Conservation (phyloP, 2,329 filamentous ascomycete species). For the Curvularia hawaiiensis region DNA sequence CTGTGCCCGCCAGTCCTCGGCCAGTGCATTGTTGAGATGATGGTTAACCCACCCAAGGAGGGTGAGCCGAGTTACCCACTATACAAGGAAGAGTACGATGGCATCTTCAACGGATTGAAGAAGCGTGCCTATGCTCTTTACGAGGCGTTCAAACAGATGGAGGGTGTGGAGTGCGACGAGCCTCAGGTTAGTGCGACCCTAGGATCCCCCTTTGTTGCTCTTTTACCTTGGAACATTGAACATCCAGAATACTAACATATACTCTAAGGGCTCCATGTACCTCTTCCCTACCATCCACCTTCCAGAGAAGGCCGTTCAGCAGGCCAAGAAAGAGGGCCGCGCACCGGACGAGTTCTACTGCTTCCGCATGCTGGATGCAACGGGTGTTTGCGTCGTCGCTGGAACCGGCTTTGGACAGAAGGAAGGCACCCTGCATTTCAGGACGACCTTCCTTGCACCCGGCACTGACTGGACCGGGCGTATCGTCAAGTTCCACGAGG, state of each 20-base stretch:
- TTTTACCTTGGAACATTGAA: not conserved
- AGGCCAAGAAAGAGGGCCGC: constrained; percentile 74
- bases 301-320: constrained; percentile 74
- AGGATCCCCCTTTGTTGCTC: not conserved
- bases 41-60: constrained; percentile 90
- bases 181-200: constrained; percentile 63
- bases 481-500: constrained; percentile 87
- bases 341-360: constrained; percentile 92
- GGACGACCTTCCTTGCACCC: constrained; percentile 94
- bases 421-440: constrained; percentile 88
- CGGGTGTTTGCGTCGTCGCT: constrained; percentile 91
- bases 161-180: constrained; percentile 87
- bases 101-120: constrained; percentile 78
- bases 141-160: constrained; percentile 91
- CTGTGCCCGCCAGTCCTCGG: constrained; percentile 94
- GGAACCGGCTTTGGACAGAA: constrained; percentile 94
- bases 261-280: constrained; percentile 81
- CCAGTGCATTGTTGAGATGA: constrained; percentile 94
- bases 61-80: constrained; percentile 84
- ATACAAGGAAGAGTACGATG: constrained; percentile 84
- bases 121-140: constrained; percentile 84
- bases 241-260: constrained; percentile 2
- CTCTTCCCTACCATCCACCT: constrained; percentile 94
- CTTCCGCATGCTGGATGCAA: constrained; percentile 86
- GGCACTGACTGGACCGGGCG: constrained; percentile 92